phyloP scores from a whole-genome alignment of 179 eudicot species.

The Carnegiea gigantea region DNA sequence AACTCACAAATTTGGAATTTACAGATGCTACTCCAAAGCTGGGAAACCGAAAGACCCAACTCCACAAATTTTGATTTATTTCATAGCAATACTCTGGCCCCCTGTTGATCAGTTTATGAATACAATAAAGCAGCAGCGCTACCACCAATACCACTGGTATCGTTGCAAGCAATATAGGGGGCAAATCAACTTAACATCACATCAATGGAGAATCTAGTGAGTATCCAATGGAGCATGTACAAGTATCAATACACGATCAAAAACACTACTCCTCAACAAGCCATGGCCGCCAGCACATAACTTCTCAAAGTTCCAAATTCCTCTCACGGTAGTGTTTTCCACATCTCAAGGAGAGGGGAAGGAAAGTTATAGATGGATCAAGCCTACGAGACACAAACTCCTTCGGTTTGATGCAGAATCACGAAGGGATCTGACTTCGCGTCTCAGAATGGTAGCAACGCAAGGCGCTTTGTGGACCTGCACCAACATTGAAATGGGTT shows the following conservation, averaged over 20 bases:
- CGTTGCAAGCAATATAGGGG: conserved; percentile 7
- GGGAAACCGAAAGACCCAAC: neutral
- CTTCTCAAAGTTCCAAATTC: conserved; percentile 10
- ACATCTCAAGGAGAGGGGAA: neutral
- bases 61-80: neutral
- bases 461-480: conserved; percentile 93
- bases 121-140: neutral
- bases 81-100: conserved; percentile 29
- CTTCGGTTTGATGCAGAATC: conserved; percentile 26
- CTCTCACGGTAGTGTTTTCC: neutral
- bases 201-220: neutral
- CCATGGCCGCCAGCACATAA: conserved; percentile 9
- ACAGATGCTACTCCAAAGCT: neutral
- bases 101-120: neutral
- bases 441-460: conserved; percentile 70
- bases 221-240: conserved; percentile 3
- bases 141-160: neutral
- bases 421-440: conserved; percentile 60
- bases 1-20: too few species aligned
- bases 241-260: conserved; percentile 4
- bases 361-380: neutral
- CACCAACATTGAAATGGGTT: neutral
- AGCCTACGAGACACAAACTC: conserved; percentile 13
- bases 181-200: conserved; percentile 8
- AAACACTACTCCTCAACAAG: neutral